Evolutionary conservation across 805 yeast genomes (phyloP), one percentile per base, ranked within the genome.

Genomic region (Starmerella ratchasimensis): DNA sequence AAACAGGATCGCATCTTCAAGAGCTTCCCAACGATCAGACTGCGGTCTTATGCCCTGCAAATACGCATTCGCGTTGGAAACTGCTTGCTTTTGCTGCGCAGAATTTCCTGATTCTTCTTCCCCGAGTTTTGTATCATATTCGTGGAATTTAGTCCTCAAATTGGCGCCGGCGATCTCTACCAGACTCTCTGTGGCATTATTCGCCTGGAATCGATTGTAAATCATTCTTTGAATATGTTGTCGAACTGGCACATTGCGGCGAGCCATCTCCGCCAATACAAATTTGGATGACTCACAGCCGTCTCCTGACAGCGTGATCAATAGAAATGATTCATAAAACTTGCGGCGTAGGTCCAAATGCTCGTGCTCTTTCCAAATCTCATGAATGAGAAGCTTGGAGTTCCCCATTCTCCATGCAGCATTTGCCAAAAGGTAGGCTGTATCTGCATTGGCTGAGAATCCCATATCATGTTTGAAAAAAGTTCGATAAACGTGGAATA

Each of bases 331-430:
- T 41, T 55, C 59, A 21, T 41, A 41, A 8, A 48, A 39, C n/a
- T 37, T 28, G 1, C 57, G 46, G 3, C 41, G 30, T 5, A 53
- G 50, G 8, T 4, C 20, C 5, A 52, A 25, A 3, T 28, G 24
- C 3, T 26, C n/a, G 7, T 28, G 17, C 26, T 55, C 58, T 6
- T 35, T 17, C 44, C 50, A 56, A 8, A 57, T 50, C 17, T 31
- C 44, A 29, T 43, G 42, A 18, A 47, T 30, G 13, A 53, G 44
- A 15, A 48, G 45, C 35, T 57, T 54, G 11, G 59, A 44, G 34
- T 54, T 53, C 6, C 58, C 54, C 34, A 56, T 37, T 11, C 53
- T 46, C 29, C 35, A 49, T 3, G 57, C 55, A 1, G 50, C 36
- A 23, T 48, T 50, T 22, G 48, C 46, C 7, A 50, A 41, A 6